A percentile compares a stretch with the other conserved stretches of the same genome.
Conservation (phyloP, 1,139 yeast species). For the Nakaseomyces sp. region DNA sequence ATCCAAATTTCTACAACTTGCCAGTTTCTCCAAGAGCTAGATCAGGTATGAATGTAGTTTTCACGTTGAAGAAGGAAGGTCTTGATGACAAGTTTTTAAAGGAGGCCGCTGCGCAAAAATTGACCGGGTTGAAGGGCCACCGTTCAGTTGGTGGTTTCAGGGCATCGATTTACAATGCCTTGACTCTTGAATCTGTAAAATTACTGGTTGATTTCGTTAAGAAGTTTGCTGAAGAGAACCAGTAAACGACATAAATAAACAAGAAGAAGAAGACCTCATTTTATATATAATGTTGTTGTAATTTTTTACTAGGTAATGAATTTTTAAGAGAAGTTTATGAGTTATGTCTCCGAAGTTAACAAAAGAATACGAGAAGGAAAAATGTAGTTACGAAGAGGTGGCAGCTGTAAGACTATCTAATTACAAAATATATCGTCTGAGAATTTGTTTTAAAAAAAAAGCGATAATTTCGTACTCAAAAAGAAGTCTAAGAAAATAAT, state of each 20-base stretch:
- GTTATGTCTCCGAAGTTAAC: no score
- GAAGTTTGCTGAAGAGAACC: conserved; percentile 46
- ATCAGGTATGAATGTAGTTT: conserved; percentile 89
- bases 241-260: not conserved
- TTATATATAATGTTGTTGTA: not conserved
- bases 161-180: conserved; percentile 87
- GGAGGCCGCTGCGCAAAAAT: conserved; percentile 46
- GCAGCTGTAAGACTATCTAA: conserved; percentile 52
- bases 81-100: conserved; percentile 60
- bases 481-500: conserved; percentile 37
- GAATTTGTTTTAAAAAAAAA: conserved; percentile 34
- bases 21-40: conserved; percentile 60
- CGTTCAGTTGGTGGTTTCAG: conserved; percentile 97
- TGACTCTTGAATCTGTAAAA: conserved; percentile 54
- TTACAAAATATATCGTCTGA: conserved; percentile 59
- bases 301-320: not conserved
- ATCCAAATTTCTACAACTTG: conserved; percentile 53
- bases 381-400: not conserved
- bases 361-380: not conserved
- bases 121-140: conserved; percentile 87
- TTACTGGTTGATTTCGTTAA: conserved; percentile 50
- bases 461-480: conserved; percentile 72
- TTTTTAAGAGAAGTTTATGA: not conserved
- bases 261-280: not conserved
- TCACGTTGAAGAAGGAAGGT: conserved; percentile 56